Evolutionary conservation across 1,284 basidiomycete genomes (phyloP).

Genomic region (Ceratobasidium sp.): DNA sequence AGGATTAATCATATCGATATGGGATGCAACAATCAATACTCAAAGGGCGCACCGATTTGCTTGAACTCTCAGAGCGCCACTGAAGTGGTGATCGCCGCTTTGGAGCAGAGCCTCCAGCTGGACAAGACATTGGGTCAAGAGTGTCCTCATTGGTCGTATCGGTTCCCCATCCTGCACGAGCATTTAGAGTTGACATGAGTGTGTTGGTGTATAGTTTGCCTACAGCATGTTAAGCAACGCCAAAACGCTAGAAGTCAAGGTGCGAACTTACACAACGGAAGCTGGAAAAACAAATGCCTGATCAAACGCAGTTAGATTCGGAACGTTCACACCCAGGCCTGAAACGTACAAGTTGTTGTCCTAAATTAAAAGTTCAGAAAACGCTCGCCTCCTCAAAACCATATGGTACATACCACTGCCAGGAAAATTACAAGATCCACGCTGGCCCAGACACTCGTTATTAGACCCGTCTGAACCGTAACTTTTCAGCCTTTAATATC

Average conservation of each 20-base stretch:
- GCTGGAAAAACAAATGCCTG: slow-evolving; percentile 30
- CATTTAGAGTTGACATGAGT: slow-evolving; percentile 30
- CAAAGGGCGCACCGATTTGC: slow-evolving; percentile 2
- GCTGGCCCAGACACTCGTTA: slow-evolving; percentile 50
- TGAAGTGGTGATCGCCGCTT: background rate
- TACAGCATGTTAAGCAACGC: background rate
- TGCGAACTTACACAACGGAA: slow-evolving; percentile 19
- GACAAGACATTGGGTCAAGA: background rate
- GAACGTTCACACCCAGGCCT: background rate
- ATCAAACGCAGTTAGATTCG: background rate
- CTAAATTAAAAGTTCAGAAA: background rate
- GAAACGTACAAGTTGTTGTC: slow-evolving; percentile 27
- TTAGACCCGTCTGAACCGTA: slow-evolving; percentile 53
- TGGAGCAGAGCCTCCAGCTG: background rate
- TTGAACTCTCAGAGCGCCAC: slow-evolving; percentile 20
- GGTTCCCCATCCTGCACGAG: slow-evolving; percentile 26
- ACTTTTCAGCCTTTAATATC: slow-evolving; percentile 45
- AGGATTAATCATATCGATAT: background rate
- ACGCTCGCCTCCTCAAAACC: background rate
- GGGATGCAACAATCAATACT: background rate
- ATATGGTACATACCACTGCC: slow-evolving; percentile 47
- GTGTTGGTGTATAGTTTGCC: slow-evolving; percentile 36
- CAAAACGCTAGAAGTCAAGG: no score
- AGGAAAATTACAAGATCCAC: slow-evolving; percentile 53
- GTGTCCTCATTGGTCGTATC: background rate